Evolutionary conservation across 805 yeast genomes (phyloP), one percentile per base, ranked within the genome.

Genomic region (Candida sphagnicola): DNA sequence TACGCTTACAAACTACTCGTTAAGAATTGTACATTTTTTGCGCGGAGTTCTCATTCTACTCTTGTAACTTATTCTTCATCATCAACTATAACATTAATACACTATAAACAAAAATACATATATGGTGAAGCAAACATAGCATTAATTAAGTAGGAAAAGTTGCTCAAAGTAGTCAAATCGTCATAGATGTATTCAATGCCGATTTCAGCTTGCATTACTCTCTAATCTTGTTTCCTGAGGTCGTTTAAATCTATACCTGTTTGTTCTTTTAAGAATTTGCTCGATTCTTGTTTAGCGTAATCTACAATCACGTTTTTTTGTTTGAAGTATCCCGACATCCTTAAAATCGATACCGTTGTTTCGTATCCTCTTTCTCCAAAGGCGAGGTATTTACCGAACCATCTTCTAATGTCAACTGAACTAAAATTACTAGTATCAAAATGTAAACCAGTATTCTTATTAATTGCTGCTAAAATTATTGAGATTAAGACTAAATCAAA

Each of bases 381-480:
- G 3, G 65, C 54, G 21, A 83, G 62, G 45, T 78, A 80, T 39
- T 71, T 70, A 15, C 69, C 67, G 31, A 82, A 58, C 66, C 77
- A 72, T 24, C 64, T 57, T 10, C 78, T 63, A 46, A 73, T 48
- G 41, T 61, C 61, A 43, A 57, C 51, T 44, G 81, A 72, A 14
- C 78, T 77, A 38, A 78, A 68, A 37, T 61, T 56, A 23, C 65
- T 53, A 5, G 81, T 68, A 55, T 77, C 70, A 59, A 80, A 57
- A 43, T 74, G 75, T 34, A 81, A 67, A 0, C 97, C 97, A 0
- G 96, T 85, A 45, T 85, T 80, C 45, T 88, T 75, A 56, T 87
- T 83, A 38, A 90, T 74, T 3, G 95, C 95, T 0, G 97, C 96
- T 31, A 91, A 65, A 11, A 90, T 69, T 57, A 93, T 78, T 2